These are phyloP conservation scores for Aspergillus unguis DNA, from an alignment of 2,329 filamentous ascomycete species.

Conservation along the genomic window DNA sequence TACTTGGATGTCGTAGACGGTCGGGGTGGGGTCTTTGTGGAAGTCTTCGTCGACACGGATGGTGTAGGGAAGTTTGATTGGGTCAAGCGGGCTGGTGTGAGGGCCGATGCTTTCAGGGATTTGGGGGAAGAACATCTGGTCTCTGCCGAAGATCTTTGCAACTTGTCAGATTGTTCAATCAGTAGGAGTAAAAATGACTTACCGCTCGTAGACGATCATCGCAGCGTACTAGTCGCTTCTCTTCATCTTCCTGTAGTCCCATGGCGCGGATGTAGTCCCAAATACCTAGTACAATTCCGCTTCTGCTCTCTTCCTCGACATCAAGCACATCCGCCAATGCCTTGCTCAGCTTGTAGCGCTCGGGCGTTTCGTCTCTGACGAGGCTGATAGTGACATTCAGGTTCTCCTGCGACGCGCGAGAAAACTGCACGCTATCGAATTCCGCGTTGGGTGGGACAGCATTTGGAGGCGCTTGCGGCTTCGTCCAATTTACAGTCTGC, in stretches of 20 bases:
- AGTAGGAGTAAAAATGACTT: slow-evolving; percentile 28
- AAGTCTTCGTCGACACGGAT: slow-evolving; percentile 88
- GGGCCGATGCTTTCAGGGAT: slow-evolving; percentile 74
- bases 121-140: slow-evolving; percentile 79
- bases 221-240: slow-evolving; percentile 87
- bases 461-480: slow-evolving; percentile 59
- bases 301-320: slow-evolving; percentile 78
- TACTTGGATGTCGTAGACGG: slow-evolving; percentile 86
- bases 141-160: slow-evolving; percentile 67
- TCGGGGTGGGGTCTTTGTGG: slow-evolving; percentile 69
- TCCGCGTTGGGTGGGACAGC: slow-evolving; percentile 64
- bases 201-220: slow-evolving; percentile 78
- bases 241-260: slow-evolving; percentile 87
- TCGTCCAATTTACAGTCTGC: slow-evolving; percentile 75
- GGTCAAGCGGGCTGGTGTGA: slow-evolving; percentile 75
- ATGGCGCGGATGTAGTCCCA: slow-evolving; percentile 93
- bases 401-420: slow-evolving; percentile 88
- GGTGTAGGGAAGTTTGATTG: slow-evolving; percentile 82
- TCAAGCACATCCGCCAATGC: slow-evolving; percentile 81
- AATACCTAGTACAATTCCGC: slow-evolving; percentile 82
- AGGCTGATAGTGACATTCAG: slow-evolving; percentile 87
- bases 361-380: slow-evolving; percentile 76
- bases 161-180: neutral
- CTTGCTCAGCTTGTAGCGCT: slow-evolving; percentile 76
- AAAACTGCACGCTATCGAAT: slow-evolving; percentile 89